Conservation (phyloP, 2,329 filamentous ascomycete species). For the Furcasterigmium furcatum region DNA sequence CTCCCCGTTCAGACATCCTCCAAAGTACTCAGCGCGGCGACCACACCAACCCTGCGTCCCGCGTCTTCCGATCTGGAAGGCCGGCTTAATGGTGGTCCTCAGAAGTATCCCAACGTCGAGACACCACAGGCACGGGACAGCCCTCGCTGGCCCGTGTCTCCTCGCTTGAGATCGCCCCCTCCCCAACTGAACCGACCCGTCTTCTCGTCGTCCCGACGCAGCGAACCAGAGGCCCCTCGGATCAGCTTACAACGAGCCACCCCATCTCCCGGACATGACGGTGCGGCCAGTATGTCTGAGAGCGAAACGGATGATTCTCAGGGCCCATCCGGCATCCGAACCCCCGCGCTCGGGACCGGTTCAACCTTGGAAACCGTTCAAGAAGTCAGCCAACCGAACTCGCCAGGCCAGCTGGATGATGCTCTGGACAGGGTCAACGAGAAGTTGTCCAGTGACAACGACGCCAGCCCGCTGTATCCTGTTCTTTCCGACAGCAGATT, state of each 20-base stretch:
- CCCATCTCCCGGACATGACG: constrained; percentile 38
- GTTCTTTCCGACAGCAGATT: constrained; percentile 35
- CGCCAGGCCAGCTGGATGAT: constrained; percentile 51
- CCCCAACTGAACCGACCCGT: constrained; percentile 49
- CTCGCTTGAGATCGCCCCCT: constrained; percentile 74
- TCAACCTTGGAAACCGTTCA: constrained; percentile 85
- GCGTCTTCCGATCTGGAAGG: constrained; percentile 56
- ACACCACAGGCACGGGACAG: constrained; percentile 40
- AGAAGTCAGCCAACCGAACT: constrained; percentile 77
- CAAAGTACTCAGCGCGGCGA: constrained; percentile 65
- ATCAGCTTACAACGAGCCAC: constrained; percentile 52
- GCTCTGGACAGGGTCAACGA: constrained; percentile 50
- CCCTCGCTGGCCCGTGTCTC: constrained; percentile 74
- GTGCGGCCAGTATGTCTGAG: constrained; percentile 37
- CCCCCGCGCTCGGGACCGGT: constrained; percentile 53
- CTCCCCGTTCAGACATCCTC: constrained; percentile 61
- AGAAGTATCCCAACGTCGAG: constrained; percentile 51
- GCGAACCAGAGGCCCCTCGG: constrained; percentile 46
- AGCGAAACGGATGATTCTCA: constrained; percentile 50
- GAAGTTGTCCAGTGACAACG: constrained; percentile 39
- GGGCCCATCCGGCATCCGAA: constrained; percentile 51
- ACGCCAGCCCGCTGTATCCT: constrained; percentile 36
- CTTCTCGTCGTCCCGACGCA: constrained; percentile 39
- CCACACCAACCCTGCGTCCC: constrained; percentile 63
- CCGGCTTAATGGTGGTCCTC: constrained; percentile 56